These are phyloP conservation scores for Zygoascus hellenicus DNA, from an alignment of 1,139 yeast species.

Conservation along the genomic window DNA sequence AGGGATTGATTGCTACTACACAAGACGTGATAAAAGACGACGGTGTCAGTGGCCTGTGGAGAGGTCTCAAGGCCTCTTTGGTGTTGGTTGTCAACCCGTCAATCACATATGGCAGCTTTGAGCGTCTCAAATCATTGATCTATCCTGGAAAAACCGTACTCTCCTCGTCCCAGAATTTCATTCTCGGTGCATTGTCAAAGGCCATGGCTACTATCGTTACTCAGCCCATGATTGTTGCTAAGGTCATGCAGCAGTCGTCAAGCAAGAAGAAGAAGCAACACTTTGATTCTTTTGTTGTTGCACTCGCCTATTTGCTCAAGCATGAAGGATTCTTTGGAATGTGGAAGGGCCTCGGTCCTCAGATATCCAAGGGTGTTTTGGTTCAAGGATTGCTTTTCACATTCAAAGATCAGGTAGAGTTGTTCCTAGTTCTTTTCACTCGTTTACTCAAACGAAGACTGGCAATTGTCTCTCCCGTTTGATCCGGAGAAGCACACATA, in stretches of 20 bases:
- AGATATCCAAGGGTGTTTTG: slow-evolving; percentile 71
- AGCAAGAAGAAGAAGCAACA: slow-evolving; percentile 28
- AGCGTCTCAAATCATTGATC: slow-evolving; percentile 54
- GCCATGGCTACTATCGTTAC: slow-evolving; percentile 74
- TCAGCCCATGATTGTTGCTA: slow-evolving; percentile 80
- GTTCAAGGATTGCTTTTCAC: slow-evolving; percentile 83
- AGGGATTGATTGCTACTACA: slow-evolving; percentile 44
- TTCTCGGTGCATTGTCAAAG: slow-evolving; percentile 74
- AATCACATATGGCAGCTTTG: slow-evolving; percentile 80
- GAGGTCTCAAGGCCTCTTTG: slow-evolving; percentile 75
- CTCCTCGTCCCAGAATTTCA: slow-evolving; percentile 62
- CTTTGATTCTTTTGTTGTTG: slow-evolving; percentile 49
- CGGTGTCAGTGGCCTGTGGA: slow-evolving; percentile 73
- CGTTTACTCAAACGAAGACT: slow-evolving; percentile 21
- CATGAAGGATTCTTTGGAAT: slow-evolving; percentile 50
- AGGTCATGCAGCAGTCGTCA: slow-evolving; percentile 69
- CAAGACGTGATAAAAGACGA: slow-evolving; percentile 57
- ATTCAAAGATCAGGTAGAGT: slow-evolving; percentile 61
- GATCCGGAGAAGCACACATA: background rate
- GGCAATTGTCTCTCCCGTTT: slow-evolving; percentile 4
- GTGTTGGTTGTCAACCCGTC: slow-evolving; percentile 80
- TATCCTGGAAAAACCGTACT: slow-evolving; percentile 46
- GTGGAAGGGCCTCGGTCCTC: slow-evolving; percentile 81
- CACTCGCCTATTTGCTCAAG: slow-evolving; percentile 44
- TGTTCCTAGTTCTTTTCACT: slow-evolving; percentile 32